Evolutionary conservation across 345 rosid species (phyloP).

Genomic region (Acer negundo): DNA sequence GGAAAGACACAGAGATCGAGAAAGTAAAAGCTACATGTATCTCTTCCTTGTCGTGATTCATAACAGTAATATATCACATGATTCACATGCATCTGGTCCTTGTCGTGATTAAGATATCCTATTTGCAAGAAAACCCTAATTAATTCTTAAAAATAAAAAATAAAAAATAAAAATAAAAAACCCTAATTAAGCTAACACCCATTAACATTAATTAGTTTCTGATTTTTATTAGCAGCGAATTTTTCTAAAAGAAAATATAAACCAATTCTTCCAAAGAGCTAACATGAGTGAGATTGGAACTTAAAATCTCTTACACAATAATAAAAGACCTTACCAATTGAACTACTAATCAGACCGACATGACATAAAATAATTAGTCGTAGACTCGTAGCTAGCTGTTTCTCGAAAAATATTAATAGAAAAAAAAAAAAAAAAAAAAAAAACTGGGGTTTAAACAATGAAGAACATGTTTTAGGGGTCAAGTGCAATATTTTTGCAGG

Average conservation of each 20-base stretch:
- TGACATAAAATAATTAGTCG: too few species aligned
- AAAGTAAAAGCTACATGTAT: too few species aligned
- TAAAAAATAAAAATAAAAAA: too few species aligned
- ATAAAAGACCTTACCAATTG: not conserved
- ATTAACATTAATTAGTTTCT: too few species aligned
- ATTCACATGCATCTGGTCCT: too few species aligned
- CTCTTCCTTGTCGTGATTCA: constrained; percentile 10
- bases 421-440: not conserved
- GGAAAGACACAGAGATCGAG: not conserved
- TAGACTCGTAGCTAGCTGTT: not conserved
- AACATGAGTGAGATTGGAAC: too few species aligned
- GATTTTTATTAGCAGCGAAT: too few species aligned
- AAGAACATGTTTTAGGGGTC: not conserved
- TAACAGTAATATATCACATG: not conserved
- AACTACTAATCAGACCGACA: not conserved
- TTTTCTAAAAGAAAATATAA: too few species aligned
- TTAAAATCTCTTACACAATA: not conserved
- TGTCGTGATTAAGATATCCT: constrained; percentile 8
- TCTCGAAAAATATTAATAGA: not conserved
- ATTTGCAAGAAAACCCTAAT: not conserved
- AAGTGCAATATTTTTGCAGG: constrained; percentile 40
- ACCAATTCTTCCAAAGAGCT: too few species aligned
- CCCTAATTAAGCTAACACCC: not conserved
- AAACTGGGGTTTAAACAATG: not conserved
- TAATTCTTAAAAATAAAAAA: too few species aligned